phyloP scores from a whole-genome alignment of 306 rosid species.

The Trifolium repens region DNA sequence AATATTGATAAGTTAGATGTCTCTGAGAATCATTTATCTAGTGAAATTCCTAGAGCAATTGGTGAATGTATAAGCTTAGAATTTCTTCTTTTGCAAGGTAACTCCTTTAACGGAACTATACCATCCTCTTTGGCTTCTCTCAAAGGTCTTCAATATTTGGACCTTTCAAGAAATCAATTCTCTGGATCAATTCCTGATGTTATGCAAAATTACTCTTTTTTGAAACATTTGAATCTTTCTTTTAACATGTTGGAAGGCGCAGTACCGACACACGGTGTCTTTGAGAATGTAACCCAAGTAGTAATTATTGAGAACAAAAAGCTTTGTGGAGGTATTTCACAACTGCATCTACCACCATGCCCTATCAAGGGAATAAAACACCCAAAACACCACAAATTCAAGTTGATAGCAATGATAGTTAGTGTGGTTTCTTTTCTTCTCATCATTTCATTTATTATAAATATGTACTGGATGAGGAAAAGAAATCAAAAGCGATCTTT shows the following conservation, averaged over 20 bases:
- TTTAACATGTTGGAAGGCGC: neutral
- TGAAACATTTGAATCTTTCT: neutral
- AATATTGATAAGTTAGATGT: neutral
- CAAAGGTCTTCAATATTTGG: constrained; percentile 36
- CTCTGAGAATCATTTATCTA: neutral
- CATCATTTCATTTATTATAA: neutral
- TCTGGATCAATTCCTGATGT: constrained; percentile 8
- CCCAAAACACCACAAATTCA: neutral
- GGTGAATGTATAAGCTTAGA: neutral
- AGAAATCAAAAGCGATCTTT: neutral
- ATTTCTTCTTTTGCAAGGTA: constrained; percentile 32
- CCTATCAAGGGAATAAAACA: neutral
- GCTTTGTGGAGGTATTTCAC: constrained; percentile 37
- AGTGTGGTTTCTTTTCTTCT: constrained; percentile 5
- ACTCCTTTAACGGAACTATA: constrained; percentile 43
- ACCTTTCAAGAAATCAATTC: constrained; percentile 39
- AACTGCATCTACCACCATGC: constrained; percentile 33
- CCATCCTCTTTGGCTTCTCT: constrained; percentile 38
- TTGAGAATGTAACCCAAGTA: neutral
- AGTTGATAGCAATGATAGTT: neutral
- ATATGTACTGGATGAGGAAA: constrained; percentile 16
- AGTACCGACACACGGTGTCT: neutral
- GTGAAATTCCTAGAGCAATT: neutral
- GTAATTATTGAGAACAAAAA: constrained; percentile 17
- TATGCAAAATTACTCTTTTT: neutral